Conservation (phyloP, 176 grass and related monocot species). For the Raddia guianensis region DNA sequence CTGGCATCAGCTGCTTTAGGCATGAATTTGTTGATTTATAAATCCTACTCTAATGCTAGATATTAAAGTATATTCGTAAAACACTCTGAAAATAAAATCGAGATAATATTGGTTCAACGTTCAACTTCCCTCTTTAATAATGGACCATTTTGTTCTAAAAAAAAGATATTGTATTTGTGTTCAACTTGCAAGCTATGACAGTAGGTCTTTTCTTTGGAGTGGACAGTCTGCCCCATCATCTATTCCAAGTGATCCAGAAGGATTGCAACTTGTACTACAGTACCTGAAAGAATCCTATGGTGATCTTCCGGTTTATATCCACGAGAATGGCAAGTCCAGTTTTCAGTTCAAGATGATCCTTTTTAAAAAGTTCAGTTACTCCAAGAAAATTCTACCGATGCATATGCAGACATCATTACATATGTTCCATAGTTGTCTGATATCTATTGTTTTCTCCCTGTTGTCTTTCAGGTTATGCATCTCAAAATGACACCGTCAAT, state of each 20-base stretch:
- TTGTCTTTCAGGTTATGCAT: neutral
- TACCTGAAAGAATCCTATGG: slow-evolving; percentile 62
- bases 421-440: neutral
- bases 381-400: neutral
- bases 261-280: slow-evolving; percentile 49
- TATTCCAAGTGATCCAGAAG: slow-evolving; percentile 36
- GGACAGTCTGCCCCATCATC: neutral
- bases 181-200: neutral
- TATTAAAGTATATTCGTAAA: slow-evolving; percentile 5
- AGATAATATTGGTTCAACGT: too few relatives aligned
- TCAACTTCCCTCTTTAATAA: too few relatives aligned
- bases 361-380: neutral
- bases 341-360: neutral
- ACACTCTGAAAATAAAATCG: neutral
- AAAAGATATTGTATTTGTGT: neutral
- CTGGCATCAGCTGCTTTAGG: neutral
- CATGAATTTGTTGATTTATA: neutral
- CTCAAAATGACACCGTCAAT: slow-evolving; percentile 41
- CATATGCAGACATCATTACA: neutral
- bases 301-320: slow-evolving; percentile 59
- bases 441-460: neutral
- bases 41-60: slow-evolving; percentile 1
- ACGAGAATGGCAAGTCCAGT: slow-evolving; percentile 78
- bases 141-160: too few relatives aligned
- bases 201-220: neutral